Evolutionary conservation across 371 early-diverging fungal genomes (phyloP).

Genomic region (Vairimorpha apis): DNA sequence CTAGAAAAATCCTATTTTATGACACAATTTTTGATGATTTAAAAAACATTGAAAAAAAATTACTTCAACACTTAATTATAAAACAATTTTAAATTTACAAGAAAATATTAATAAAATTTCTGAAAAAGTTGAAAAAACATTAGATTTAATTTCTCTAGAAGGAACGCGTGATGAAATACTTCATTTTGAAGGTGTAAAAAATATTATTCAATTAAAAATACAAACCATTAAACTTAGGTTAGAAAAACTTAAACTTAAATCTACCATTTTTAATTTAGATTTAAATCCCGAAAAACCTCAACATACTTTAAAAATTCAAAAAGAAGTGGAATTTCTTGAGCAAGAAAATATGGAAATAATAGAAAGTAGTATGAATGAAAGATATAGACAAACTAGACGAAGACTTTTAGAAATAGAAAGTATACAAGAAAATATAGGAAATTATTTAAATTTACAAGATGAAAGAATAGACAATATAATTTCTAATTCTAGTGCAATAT

Average conservation of each 20-base stretch:
- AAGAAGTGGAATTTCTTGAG: slow-evolving; percentile 27
- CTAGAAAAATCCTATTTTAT: slow-evolving; percentile 44
- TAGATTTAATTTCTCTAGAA: slow-evolving; percentile 40
- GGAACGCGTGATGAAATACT: slow-evolving; percentile 29
- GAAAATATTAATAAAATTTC: slow-evolving; percentile 30
- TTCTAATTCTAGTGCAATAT: slow-evolving; percentile 16
- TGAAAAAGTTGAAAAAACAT: slow-evolving; percentile 11
- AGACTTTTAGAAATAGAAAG: slow-evolving; percentile 53
- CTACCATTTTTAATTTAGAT: slow-evolving; percentile 16
- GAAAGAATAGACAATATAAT: slow-evolving; percentile 58
- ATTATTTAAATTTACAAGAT: slow-evolving; percentile 54
- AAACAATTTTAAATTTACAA: slow-evolving; percentile 36
- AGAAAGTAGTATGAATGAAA: slow-evolving; percentile 11
- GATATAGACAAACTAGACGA: slow-evolving; percentile 39
- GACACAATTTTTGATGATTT: slow-evolving; percentile 43
- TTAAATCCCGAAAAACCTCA: slow-evolving; percentile 45
- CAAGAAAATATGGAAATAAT: slow-evolving; percentile 53
- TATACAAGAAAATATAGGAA: slow-evolving; percentile 52
- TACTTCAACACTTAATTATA: slow-evolving; percentile 11
- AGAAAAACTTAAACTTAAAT: slow-evolving; percentile 27
- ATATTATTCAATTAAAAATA: slow-evolving; percentile 42
- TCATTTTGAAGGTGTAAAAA: slow-evolving; percentile 60
- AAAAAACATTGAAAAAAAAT: slow-evolving; percentile 5
- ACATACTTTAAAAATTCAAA: slow-evolving; percentile 1
- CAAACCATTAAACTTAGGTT: slow-evolving; percentile 11